Evolutionary conservation across 352 stramenopile species (phyloP), one percentile per base, ranked within the genome.

Genomic region (Globisporangium canariense): DNA sequence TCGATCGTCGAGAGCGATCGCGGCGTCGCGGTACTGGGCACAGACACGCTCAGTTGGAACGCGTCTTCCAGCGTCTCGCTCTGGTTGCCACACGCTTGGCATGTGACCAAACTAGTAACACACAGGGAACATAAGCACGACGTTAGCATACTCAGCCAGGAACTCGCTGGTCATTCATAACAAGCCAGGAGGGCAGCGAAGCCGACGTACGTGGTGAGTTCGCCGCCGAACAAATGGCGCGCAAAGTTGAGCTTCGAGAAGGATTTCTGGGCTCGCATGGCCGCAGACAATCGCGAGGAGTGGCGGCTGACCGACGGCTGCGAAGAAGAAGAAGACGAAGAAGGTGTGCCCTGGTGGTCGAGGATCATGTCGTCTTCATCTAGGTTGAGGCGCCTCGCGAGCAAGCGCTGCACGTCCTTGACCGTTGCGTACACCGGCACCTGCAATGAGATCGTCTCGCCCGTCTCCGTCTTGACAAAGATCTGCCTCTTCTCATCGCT

Each of bases 381-480:
- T 0, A 90, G 61, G 25, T 88, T 74, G 36, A 90, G 43, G 16
- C 73, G 67, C 59, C 84, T 83, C 2, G 81, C 79, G 28, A 90
- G 53, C 41, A 90, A 60, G 51, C 75, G 68, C 57, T 85, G 77
- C 40, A 90, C 65, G 9, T 88, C 72, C 18, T 86, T 71, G 7
- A 85, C 53, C 3, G 79, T 82, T 1, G 81, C 73, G 25, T 67
- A 63, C 52, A 63, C 70, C 0, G 79, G 76, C 20, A 88, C 78
- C 7, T 85, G 75, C 69, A 90, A 67, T 1, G 79, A 81, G 41
- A 89, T 78, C 1, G 79, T 89, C 54, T 88, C 73, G 4, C 81
- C 81, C 8, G 68, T 79, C 41, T 88, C 74, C 0, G 78, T 86
- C 62, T 89, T 88, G 2, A 90, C 74, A 47, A 90, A 90, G 43